These are phyloP conservation scores for Lentinus tigrinus DNA, from an alignment of 768 basidiomycete species.

Conservation along the genomic window DNA sequence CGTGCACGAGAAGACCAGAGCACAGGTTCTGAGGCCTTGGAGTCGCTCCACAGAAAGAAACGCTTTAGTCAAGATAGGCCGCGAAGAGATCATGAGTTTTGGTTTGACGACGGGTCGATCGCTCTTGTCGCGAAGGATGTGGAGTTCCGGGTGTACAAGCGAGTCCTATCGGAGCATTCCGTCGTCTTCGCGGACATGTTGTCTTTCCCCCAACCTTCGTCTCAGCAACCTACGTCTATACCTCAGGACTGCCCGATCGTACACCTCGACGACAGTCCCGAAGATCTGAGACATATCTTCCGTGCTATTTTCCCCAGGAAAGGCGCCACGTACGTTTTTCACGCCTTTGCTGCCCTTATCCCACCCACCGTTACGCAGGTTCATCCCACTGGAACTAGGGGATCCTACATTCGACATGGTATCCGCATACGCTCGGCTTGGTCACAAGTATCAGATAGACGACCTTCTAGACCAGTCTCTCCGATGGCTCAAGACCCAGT, in stretches of 20 bases:
- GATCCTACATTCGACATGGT: not conserved
- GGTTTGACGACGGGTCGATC: slow-evolving; percentile 8
- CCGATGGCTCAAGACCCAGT: not conserved
- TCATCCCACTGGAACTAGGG: not conserved
- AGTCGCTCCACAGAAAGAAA: too few species aligned
- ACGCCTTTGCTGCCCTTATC: not conserved
- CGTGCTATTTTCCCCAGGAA: not conserved
- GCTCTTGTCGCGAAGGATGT: not conserved
- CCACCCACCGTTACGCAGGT: too few species aligned
- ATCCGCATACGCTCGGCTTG: not conserved
- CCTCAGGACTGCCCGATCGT: not conserved
- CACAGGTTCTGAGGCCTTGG: too few species aligned
- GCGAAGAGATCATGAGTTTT: not conserved
- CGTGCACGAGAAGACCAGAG: too few species aligned
- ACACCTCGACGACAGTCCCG: not conserved
- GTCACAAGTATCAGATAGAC: not conserved
- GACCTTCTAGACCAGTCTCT: not conserved
- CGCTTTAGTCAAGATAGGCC: too few species aligned
- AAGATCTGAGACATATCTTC: not conserved
- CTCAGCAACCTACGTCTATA: too few species aligned
- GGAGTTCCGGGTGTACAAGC: slow-evolving; percentile 4
- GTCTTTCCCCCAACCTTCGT: not conserved
- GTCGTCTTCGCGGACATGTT: slow-evolving; percentile 15
- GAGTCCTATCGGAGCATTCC: slow-evolving; percentile 6
- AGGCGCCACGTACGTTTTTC: not conserved